Conservation (phyloP, 495 filamentous ascomycete species). For the Neurospora terricola region DNA sequence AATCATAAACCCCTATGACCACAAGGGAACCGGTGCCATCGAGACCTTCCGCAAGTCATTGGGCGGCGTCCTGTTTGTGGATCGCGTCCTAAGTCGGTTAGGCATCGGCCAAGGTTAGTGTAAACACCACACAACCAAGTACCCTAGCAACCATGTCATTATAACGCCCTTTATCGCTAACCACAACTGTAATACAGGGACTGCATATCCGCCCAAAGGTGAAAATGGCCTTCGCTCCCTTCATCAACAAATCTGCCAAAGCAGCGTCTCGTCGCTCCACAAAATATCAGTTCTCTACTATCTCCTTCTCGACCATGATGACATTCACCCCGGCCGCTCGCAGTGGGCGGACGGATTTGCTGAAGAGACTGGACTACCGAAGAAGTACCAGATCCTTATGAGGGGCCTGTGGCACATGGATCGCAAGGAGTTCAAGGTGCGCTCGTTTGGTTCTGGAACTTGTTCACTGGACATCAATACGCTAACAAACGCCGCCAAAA, state of each 20-base stretch:
- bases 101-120: conserved; percentile 37
- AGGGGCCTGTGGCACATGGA: conserved; percentile 77
- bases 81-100: conserved; percentile 60
- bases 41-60: conserved; percentile 50
- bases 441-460: background rate
- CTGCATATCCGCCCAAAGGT: conserved; percentile 59
- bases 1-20: conserved; percentile 49
- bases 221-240: conserved; percentile 54
- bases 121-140: conserved; percentile 1
- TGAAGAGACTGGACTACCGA: conserved; percentile 38
- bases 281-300: conserved; percentile 75
- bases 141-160: background rate
- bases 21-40: conserved; percentile 46
- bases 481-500: conserved; percentile 3
- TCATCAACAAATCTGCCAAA: conserved; percentile 50
- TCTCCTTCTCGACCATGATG: conserved; percentile 63
- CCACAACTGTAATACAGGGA: conserved; percentile 31
- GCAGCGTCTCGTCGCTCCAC: conserved; percentile 52
- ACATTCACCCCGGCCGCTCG: conserved; percentile 28
- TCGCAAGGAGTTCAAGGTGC: conserved; percentile 53
- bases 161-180: background rate
- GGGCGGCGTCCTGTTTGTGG: conserved; percentile 62
- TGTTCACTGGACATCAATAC: background rate
- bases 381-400: conserved; percentile 65
- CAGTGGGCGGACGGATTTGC: conserved; percentile 47